A percentile compares a stretch with the other conserved stretches of the same genome.
Evolutionary conservation across 1,139 yeast species (phyloP).

Genomic region (Pneumocystis oryctolagi): DNA sequence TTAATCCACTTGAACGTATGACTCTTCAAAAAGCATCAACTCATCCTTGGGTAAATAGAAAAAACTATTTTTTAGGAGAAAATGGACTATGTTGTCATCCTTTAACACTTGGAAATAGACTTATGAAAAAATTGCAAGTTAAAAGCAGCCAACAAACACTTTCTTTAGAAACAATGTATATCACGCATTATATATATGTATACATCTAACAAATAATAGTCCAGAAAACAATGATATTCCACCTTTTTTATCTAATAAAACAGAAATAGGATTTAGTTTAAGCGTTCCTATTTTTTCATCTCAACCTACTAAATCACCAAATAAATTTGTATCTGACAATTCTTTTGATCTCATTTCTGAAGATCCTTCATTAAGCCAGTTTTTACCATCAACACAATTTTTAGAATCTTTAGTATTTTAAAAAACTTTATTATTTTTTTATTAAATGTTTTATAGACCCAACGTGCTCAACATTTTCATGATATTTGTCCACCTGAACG

Average conservation of each 20-base stretch:
- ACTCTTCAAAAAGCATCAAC: conserved; percentile 28
- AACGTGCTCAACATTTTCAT: conserved; percentile 20
- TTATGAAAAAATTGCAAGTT: conserved; percentile 29
- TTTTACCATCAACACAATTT: conserved; percentile 22
- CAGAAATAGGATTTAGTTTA: conserved; percentile 2
- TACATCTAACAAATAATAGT: conserved; percentile 16
- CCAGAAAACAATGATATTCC: conserved; percentile 9
- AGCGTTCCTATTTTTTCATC: conserved; percentile 1
- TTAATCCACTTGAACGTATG: conserved; percentile 32
- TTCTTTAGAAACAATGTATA: conserved; percentile 13
- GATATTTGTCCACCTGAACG: conserved; percentile 28
- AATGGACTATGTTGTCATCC: conserved; percentile 39
- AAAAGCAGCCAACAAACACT: conserved; percentile 15
- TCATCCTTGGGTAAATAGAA: conserved; percentile 40
- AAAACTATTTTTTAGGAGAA: conserved; percentile 29
- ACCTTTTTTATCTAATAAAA: background rate
- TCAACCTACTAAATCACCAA: conserved; percentile 1
- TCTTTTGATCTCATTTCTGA: conserved; percentile 28
- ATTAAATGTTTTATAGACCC: conserved; percentile 16
- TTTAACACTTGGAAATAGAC: conserved; percentile 34
- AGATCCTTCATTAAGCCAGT: conserved; percentile 41
- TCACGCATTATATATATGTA: conserved; percentile 12
- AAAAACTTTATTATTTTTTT: background rate
- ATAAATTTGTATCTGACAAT: conserved; percentile 7
- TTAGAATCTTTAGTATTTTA: conserved; percentile 16